These are phyloP conservation scores for Coniella vitis DNA, from an alignment of 2,329 filamentous ascomycete species.

Conservation along the genomic window DNA sequence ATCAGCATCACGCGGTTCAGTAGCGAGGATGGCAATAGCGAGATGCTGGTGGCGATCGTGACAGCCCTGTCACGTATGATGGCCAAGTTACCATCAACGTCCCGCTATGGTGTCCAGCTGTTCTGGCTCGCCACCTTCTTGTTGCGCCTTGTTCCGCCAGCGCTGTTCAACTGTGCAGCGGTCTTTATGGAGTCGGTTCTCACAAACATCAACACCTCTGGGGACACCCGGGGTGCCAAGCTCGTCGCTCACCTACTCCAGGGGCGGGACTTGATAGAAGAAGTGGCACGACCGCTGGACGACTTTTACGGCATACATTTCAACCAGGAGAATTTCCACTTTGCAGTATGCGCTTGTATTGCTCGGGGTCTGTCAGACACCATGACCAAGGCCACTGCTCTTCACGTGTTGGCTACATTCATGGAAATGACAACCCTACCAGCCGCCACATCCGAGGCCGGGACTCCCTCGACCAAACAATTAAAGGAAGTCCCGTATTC, in stretches of 20 bases:
- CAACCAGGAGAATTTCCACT: slow-evolving; percentile 57
- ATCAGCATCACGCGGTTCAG: slow-evolving; percentile 59
- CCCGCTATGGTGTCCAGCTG: slow-evolving; percentile 60
- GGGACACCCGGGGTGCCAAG: slow-evolving; percentile 51
- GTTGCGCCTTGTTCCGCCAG: slow-evolving; percentile 54
- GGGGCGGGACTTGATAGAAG: slow-evolving; percentile 53
- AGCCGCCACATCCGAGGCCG: slow-evolving; percentile 23
- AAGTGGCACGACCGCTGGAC: slow-evolving; percentile 55
- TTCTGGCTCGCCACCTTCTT: slow-evolving; percentile 66
- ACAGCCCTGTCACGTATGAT: slow-evolving; percentile 66
- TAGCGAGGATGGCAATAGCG: slow-evolving; percentile 52
- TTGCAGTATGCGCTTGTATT: slow-evolving; percentile 58
- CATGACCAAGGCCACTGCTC: slow-evolving; percentile 50
- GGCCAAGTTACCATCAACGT: slow-evolving; percentile 58
- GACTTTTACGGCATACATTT: slow-evolving; percentile 62
- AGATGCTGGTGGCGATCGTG: slow-evolving; percentile 63
- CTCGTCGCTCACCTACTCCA: slow-evolving; percentile 56
- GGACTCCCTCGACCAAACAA: slow-evolving; percentile 19
- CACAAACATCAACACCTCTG: slow-evolving; percentile 55
- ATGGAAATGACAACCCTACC: slow-evolving; percentile 43
- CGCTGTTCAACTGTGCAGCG: slow-evolving; percentile 59
- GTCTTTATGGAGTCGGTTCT: slow-evolving; percentile 59
- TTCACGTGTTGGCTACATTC: slow-evolving; percentile 56
- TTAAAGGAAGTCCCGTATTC: slow-evolving; percentile 33
- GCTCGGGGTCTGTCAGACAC: slow-evolving; percentile 58